Evolutionary conservation across 2,329 filamentous ascomycete genomes (phyloP), one percentile per base, ranked within the genome.

Genomic region (Teratosphaeriaceae sp.): DNA sequence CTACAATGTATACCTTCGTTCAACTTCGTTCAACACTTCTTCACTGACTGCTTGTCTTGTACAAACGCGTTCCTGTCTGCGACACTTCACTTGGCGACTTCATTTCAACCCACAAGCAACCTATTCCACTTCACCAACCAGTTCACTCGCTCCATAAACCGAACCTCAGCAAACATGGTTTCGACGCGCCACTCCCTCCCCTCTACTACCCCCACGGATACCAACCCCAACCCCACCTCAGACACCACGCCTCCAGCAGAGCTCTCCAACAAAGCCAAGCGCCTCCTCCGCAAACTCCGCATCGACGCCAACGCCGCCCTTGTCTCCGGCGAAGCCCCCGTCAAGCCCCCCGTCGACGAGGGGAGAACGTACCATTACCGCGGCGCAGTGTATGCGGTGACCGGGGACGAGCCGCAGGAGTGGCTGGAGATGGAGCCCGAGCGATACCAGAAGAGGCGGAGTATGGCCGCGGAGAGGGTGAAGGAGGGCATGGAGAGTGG

Each of bases 251-350:
- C 11, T 4, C 20, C 22, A 22, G 3, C 20, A 23, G 4, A 9
- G n/a, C 3, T 12, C 3, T 6, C 13, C 3, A 38, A 29, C 22
- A 27, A 22, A 12, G 22, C 37, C 8, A 39, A 39, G n/a, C 37
- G 37, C 16, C 11, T 23, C 11, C 27, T 40, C 12, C 34, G 18
- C 15, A 33, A 34, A 15, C 26, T 44, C 5, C 24, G 15, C 21
- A 29, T 44, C 26, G 42, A 44, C 15, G 42, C 33, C 18, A 31
- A 36, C 23, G 42, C 22, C 20, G 36, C 27, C n/a, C 9, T 44
- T 20, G 13, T 20, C 33, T 5, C 15, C 18, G 33, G 19, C 18
- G 18, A 7, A 20, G 36, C n/a, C n/a, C n/a, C n/a, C n/a, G n/a
- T n/a, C n/a, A 38, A 38, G 20, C 29, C 6, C 8, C 27, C 27